A percentile compares a stretch with the other conserved stretches of the same genome.
phyloP scores from a whole-genome alignment of 257 asterid species.

The Capsicum pubescens region DNA sequence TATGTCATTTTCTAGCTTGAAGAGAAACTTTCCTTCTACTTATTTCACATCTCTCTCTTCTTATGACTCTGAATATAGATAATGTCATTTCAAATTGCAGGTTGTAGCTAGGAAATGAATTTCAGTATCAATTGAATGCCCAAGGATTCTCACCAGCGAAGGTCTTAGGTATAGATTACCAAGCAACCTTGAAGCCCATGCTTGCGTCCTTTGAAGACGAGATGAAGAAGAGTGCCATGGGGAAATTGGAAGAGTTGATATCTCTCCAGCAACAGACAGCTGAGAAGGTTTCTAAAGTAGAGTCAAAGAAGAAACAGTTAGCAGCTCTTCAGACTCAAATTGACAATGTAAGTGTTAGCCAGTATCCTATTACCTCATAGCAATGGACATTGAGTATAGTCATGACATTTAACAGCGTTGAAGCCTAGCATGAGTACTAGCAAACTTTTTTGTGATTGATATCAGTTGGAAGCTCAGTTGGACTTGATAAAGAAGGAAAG shows the following conservation, averaged over 20 bases:
- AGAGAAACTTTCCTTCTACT: neutral
- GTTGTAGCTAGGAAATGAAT: constrained; percentile 82
- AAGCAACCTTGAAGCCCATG: constrained; percentile 66
- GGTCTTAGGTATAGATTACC: constrained; percentile 77
- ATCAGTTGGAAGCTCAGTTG: constrained; percentile 63
- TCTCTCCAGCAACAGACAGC: constrained; percentile 67
- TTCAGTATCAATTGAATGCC: constrained; percentile 74
- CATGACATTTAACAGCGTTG: neutral
- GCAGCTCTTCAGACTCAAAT: constrained; percentile 52
- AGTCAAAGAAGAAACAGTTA: constrained; percentile 58
- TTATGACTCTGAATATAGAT: neutral
- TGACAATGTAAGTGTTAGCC: constrained; percentile 51
- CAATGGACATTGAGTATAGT: neutral
- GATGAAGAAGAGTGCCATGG: constrained; percentile 60
- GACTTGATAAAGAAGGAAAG: constrained; percentile 49
- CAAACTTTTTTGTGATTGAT: neutral
- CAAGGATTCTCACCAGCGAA: constrained; percentile 69
- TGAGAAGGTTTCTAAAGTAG: constrained; percentile 63
- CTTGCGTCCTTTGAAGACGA: constrained; percentile 64
- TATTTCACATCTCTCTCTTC: neutral
- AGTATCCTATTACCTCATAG: constrained; percentile 16
- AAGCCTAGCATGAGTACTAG: neutral
- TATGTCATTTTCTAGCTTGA: neutral
- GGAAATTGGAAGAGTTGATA: constrained; percentile 71
- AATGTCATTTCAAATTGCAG: constrained; percentile 44